These are phyloP conservation scores for Mrakia frigida DNA, from an alignment of 768 basidiomycete species.

Conservation along the genomic window DNA sequence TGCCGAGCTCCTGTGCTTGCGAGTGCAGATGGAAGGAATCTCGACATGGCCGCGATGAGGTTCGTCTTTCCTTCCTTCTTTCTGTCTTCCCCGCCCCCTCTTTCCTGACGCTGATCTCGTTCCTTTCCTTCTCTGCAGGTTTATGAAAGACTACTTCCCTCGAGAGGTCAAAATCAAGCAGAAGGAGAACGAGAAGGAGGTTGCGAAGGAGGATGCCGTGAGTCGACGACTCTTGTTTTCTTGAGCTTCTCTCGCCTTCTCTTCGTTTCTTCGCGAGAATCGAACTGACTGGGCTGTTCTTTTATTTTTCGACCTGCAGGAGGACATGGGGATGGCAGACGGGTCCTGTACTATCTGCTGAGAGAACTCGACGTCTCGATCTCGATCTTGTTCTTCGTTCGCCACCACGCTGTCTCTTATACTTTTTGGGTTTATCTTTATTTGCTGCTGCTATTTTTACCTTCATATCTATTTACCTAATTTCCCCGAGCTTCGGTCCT, in stretches of 20 bases:
- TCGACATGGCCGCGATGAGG: conserved; percentile 43
- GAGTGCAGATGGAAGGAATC: conserved; percentile 56
- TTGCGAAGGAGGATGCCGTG: conserved; percentile 53
- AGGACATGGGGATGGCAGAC: conserved; percentile 4
- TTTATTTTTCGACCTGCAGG: neutral
- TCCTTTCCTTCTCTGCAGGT: conserved; percentile 48
- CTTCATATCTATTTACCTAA: too few species aligned
- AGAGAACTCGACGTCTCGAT: too few species aligned
- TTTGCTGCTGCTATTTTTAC: too few species aligned
- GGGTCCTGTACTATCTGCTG: too few species aligned
- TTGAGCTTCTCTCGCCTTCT: neutral
- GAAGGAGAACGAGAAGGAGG: conserved; percentile 68
- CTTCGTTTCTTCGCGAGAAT: neutral
- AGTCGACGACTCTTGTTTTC: too few species aligned
- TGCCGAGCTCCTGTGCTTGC: conserved; percentile 74
- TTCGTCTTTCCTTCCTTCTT: conserved; percentile 32
- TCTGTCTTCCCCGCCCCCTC: neutral
- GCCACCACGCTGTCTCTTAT: too few species aligned
- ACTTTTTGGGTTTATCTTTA: too few species aligned
- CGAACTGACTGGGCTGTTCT: neutral
- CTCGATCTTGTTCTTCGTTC: too few species aligned
- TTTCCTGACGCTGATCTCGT: neutral
- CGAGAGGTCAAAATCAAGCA: conserved; percentile 69
- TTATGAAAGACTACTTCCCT: conserved; percentile 91
- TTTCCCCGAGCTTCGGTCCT: too few species aligned